Conservation (phyloP, 768 basidiomycete genomes). For the Tephrocybe sp. region DNA sequence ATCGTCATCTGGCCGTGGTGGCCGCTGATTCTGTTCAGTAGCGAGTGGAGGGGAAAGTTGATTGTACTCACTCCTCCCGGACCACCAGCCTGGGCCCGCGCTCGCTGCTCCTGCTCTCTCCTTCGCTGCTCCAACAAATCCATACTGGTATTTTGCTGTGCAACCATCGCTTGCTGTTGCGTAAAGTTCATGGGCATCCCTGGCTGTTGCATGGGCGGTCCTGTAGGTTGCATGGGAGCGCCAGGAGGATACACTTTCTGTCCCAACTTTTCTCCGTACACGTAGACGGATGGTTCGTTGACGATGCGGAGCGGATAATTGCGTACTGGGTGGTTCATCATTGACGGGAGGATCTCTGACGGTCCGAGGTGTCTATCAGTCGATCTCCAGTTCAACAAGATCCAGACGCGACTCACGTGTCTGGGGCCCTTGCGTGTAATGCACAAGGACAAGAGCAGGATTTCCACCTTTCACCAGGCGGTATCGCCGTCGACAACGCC, state of each 20-base stretch:
- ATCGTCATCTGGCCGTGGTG: conserved; percentile 47
- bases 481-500: conserved; percentile 67
- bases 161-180: conserved; percentile 63
- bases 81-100: conserved; percentile 43
- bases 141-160: conserved; percentile 72
- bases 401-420: conserved; percentile 40
- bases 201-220: conserved; percentile 28
- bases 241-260: conserved; percentile 56
- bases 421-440: conserved; percentile 66
- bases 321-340: conserved; percentile 62
- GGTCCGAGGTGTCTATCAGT: conserved; percentile 8
- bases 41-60: neutral
- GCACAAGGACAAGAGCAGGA: conserved; percentile 69
- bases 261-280: conserved; percentile 70
- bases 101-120: conserved; percentile 54
- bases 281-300: conserved; percentile 66
- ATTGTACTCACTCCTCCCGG: conserved; percentile 35
- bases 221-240: conserved; percentile 16
- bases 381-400: conserved; percentile 8
- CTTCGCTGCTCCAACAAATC: conserved; percentile 68
- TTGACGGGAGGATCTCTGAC: conserved; percentile 56
- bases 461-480: conserved; percentile 73
- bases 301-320: conserved; percentile 66
- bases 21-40: conserved; percentile 26
- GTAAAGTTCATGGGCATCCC: conserved; percentile 34